Evolutionary conservation across 2,329 filamentous ascomycete species (phyloP).

Genomic region (Corinectria fuckeliana): DNA sequence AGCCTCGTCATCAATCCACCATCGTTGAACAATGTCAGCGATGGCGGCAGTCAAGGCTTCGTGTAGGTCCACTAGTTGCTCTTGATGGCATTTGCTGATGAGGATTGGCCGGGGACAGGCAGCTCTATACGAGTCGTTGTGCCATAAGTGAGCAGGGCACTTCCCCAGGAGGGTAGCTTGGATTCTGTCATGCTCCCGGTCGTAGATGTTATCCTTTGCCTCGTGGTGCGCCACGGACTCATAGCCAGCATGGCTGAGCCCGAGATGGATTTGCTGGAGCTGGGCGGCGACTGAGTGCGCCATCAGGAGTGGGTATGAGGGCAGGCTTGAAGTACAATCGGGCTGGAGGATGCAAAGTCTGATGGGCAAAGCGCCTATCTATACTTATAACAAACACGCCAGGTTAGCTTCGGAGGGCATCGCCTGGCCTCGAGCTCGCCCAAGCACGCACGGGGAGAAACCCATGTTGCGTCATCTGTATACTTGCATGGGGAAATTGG

Average conservation of each 20-base stretch:
- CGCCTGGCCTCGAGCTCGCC: neutral
- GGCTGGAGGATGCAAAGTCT: neutral
- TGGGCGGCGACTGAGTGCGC: conserved; percentile 14
- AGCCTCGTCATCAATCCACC: conserved; percentile 46
- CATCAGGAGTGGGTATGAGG: neutral
- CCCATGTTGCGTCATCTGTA: neutral
- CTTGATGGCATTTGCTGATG: conserved; percentile 38
- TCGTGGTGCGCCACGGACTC: conserved; percentile 2
- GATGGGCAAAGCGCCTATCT: neutral
- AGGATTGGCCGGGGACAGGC: conserved; percentile 46
- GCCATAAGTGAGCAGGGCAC: conserved; percentile 41
- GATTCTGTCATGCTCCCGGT: conserved; percentile 25
- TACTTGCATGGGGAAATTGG: neutral
- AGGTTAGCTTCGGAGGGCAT: neutral
- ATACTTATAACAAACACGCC: neutral
- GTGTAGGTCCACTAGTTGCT: conserved; percentile 40
- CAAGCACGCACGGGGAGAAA: neutral
- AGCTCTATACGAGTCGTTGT: conserved; percentile 33
- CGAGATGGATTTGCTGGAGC: conserved; percentile 32
- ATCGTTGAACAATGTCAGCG: conserved; percentile 46
- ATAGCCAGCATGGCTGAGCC: conserved; percentile 1
- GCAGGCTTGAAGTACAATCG: neutral
- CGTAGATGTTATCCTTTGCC: conserved; percentile 5
- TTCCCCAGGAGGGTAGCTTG: conserved; percentile 26
- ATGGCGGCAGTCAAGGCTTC: conserved; percentile 42